A percentile compares a stretch with the other conserved stretches of the same genome.
Conservation (phyloP, 306 rosid genomes). For the Trifolium dubium region DNA sequence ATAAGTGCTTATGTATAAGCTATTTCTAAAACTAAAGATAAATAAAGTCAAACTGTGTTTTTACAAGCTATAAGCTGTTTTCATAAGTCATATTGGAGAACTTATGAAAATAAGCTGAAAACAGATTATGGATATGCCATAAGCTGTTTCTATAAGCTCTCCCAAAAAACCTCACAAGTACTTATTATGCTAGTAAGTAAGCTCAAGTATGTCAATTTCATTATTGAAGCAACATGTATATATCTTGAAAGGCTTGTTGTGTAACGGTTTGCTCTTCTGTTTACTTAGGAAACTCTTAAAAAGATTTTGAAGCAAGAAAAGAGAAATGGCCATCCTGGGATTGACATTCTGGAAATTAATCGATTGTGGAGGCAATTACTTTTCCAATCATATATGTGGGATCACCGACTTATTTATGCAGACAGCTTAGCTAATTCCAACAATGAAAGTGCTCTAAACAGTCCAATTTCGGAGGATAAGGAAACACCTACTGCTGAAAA, state of each 20-base stretch:
- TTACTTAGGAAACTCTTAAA: slow-evolving; percentile 67
- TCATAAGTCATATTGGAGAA: too few relatives aligned
- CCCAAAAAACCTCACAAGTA: too few relatives aligned
- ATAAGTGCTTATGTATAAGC: too few relatives aligned
- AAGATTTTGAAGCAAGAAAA: slow-evolving; percentile 61
- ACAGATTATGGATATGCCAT: too few relatives aligned
- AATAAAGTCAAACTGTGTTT: too few relatives aligned
- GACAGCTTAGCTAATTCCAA: slow-evolving; percentile 49
- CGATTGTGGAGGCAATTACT: slow-evolving; percentile 78
- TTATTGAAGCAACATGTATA: slow-evolving; percentile 25
- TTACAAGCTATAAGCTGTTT: too few relatives aligned
- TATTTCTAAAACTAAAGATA: too few relatives aligned
- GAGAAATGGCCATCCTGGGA: slow-evolving; percentile 62
- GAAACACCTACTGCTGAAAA: slow-evolving; percentile 54
- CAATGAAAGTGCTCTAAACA: slow-evolving; percentile 45
- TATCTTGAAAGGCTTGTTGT: slow-evolving; percentile 36
- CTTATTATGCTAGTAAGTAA: too few relatives aligned
- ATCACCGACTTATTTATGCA: slow-evolving; percentile 67
- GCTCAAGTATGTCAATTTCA: not conserved
- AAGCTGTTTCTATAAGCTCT: too few relatives aligned
- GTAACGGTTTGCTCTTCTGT: slow-evolving; percentile 31
- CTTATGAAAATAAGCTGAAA: too few relatives aligned
- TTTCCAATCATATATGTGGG: slow-evolving; percentile 90
- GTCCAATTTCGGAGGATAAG: slow-evolving; percentile 51
- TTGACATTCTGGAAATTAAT: slow-evolving; percentile 87